Percentiles rank a stretch among this genome's conserved stretches.
Evolutionary conservation across 495 filamentous ascomycete species (phyloP).

Genomic region (Penicillium paxilli): DNA sequence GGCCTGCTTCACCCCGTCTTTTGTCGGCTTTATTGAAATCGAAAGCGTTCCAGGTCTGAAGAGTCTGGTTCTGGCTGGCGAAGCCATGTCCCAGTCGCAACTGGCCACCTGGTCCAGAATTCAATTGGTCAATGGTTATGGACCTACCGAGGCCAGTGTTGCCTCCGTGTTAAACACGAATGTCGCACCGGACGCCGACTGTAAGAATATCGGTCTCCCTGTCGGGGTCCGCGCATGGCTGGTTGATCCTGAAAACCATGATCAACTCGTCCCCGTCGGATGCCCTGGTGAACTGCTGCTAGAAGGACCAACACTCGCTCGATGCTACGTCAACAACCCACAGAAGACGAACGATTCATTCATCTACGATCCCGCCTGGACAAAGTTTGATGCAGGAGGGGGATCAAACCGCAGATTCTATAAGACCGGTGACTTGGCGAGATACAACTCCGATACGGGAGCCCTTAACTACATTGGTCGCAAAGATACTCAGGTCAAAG

Average conservation of each 20-base stretch:
- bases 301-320: slow-evolving; percentile 49
- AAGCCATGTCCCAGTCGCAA: slow-evolving; percentile 54
- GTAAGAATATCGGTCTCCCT: slow-evolving; percentile 46
- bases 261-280: slow-evolving; percentile 50
- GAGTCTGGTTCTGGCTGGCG: slow-evolving; percentile 50
- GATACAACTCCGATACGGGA: slow-evolving; percentile 58
- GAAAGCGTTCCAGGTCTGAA: slow-evolving; percentile 46
- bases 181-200: slow-evolving; percentile 34
- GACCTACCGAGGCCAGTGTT: slow-evolving; percentile 51
- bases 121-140: slow-evolving; percentile 60
- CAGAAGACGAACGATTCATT: slow-evolving; percentile 46
- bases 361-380: slow-evolving; percentile 44
- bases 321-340: slow-evolving; percentile 45
- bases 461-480: slow-evolving; percentile 61
- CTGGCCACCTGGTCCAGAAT: slow-evolving; percentile 55
- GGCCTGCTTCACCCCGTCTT: slow-evolving; percentile 53
- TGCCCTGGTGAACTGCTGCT: slow-evolving; percentile 51
- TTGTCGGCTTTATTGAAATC: slow-evolving; percentile 47
- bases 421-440: slow-evolving; percentile 66
- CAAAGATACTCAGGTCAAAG: slow-evolving; percentile 67
- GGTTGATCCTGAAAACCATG: slow-evolving; percentile 42
- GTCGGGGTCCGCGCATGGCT: slow-evolving; percentile 46
- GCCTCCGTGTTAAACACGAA: slow-evolving; percentile 38
- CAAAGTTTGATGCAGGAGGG: slow-evolving; percentile 15
- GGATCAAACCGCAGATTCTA: slow-evolving; percentile 54